phyloP scores from a whole-genome alignment of 2,329 filamentous ascomycete genomes.

The Pyrenophora seminiperda region DNA sequence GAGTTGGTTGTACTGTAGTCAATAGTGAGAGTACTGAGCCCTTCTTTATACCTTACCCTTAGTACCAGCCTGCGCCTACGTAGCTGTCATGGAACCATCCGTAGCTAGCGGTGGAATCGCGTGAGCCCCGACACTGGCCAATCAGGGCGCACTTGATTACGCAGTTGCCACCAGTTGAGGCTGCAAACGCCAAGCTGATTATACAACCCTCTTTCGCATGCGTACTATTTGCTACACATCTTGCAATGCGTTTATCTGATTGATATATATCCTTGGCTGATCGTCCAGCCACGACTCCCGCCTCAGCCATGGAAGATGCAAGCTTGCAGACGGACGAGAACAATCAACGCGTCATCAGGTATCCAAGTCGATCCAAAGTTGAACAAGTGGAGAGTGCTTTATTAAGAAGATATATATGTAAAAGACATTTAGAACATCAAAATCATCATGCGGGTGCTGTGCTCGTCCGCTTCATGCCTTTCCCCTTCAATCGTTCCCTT shows the following conservation, averaged over 20 bases:
- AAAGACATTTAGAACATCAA: slow-evolving; percentile 4
- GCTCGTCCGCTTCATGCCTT: slow-evolving; percentile 15
- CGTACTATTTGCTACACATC: slow-evolving; percentile 29
- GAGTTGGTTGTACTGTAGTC: slow-evolving; percentile 11
- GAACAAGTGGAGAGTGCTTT: slow-evolving; percentile 14
- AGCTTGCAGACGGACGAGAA: no score
- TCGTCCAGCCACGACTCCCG: background rate
- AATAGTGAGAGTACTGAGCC: slow-evolving; percentile 9
- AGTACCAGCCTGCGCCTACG: slow-evolving; percentile 13
- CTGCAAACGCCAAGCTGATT: slow-evolving; percentile 30
- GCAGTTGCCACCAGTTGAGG: slow-evolving; percentile 17
- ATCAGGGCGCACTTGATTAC: slow-evolving; percentile 42
- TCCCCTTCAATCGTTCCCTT: slow-evolving; percentile 14
- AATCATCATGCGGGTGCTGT: slow-evolving; percentile 8
- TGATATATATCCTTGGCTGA: slow-evolving; percentile 4
- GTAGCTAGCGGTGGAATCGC: slow-evolving; percentile 21
- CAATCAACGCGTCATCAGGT: no score
- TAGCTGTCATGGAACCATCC: slow-evolving; percentile 26
- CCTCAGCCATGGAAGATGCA: no score
- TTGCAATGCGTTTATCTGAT: slow-evolving; percentile 9
- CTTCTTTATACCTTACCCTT: slow-evolving; percentile 29
- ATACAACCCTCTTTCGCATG: slow-evolving; percentile 25
- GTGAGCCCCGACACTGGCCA: slow-evolving; percentile 28
- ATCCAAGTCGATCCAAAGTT: no score
- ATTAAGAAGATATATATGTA: slow-evolving; percentile 14